Evolutionary conservation across 768 basidiomycete species (phyloP), one percentile per base, ranked within the genome.

Genomic region (Kwoniella pini): DNA sequence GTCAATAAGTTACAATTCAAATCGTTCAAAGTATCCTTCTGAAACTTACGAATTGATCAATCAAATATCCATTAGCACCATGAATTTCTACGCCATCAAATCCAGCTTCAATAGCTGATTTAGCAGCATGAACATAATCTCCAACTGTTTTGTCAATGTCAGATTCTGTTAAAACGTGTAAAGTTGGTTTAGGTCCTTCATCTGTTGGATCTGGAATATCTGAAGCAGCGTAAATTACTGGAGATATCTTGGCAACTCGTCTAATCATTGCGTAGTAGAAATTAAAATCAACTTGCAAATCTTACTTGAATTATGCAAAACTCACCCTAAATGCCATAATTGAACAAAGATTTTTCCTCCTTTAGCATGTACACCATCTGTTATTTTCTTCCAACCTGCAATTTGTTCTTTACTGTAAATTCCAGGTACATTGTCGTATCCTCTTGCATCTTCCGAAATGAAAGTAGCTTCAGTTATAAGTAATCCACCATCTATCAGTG

Each of bases 11-110:
- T n/a, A 13, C 7, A 6, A 51, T 7, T 13, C 11, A 31, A 9
- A n/a, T 31, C 49, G 19, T 9, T 19, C n/a, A 15, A 31, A 3
- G 1, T 31, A 22, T 30, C 1, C 49, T 39, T 1, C 19, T 13
- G 7, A 10, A 21, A 50, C 57, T 58, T 26, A 58, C 57, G 80
- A 88, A 87, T 71, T 88, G 85, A 68, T 88, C 85, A 51, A 80
- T 56, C 3, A 81, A 70, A 9, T 65, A 68, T 9, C 60, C 64
- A 39, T 66, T 91, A 82, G 72, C 69, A 4, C 63, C 62, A 57
- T 80, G 80, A 43, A 79, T 65, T 74, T 86, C 84, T 4, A 84
- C 80, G 19, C 87, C 88, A 63, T 89, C 87, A 62, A 88, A 88
- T 0, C 86, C 87, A 19, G 87, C 87, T 43, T 80, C 68, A 5